Evolutionary conservation across 257 asterid species (phyloP).

Genomic region (Solanum chiquidenum): DNA sequence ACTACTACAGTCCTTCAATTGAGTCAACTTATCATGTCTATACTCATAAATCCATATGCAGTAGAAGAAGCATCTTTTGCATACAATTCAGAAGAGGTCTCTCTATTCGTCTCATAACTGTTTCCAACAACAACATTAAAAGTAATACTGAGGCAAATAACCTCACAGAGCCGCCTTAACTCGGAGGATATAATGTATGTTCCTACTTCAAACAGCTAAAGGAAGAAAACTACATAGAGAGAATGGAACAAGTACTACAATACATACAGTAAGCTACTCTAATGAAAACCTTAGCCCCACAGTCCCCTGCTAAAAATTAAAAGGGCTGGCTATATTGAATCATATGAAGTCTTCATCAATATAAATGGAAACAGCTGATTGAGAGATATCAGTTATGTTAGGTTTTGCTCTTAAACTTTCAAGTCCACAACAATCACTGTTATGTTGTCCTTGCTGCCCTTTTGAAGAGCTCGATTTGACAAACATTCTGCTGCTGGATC

Average conservation of each 20-base stretch:
- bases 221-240: not conserved
- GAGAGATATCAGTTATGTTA: constrained; percentile 9
- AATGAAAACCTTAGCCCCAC: constrained; percentile 2
- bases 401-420: constrained; percentile 51
- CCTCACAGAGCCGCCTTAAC: constrained; percentile 36
- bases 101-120: not conserved
- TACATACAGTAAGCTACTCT: constrained; percentile 4
- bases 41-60: not conserved
- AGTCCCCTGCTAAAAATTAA: constrained; percentile 28
- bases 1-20: not conserved
- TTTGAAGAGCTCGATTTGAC: constrained; percentile 67
- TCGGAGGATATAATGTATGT: constrained; percentile 14
- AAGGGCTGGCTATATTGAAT: constrained; percentile 11
- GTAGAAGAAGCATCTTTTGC: not conserved
- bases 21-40: not conserved
- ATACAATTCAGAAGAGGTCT: not conserved
- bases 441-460: constrained; percentile 93
- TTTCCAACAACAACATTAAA: not conserved
- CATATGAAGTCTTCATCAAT: not conserved
- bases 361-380: not conserved
- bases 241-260: not conserved
- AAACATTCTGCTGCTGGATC: constrained; percentile 91
- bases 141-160: constrained; percentile 4
- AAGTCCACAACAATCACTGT: constrained; percentile 71
- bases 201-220: constrained; percentile 28